A percentile compares a stretch with the other conserved stretches of the same genome.
These are phyloP conservation scores for Acorus calamus DNA, from an alignment of 106 monocot species.

Conservation along the genomic window DNA sequence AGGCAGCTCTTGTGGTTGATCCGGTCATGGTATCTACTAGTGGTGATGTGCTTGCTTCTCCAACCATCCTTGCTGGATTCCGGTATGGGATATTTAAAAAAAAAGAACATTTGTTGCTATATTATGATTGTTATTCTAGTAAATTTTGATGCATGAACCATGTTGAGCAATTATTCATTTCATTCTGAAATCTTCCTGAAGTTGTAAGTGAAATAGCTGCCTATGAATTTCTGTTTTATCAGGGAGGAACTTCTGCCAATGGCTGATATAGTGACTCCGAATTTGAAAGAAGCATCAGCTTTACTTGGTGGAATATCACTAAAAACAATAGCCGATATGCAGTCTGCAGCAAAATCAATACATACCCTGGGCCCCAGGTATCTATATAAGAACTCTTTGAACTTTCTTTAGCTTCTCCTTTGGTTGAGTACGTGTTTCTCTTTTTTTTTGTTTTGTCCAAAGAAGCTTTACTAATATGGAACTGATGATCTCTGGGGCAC, in stretches of 20 bases:
- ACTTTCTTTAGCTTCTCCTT: not conserved
- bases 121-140: constrained; percentile 7
- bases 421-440: not conserved
- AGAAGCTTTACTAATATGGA: too few relatives aligned
- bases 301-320: constrained; percentile 62
- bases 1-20: constrained; percentile 97
- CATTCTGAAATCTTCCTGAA: too few relatives aligned
- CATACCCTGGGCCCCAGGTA: constrained; percentile 84
- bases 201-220: too few relatives aligned
- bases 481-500: too few relatives aligned
- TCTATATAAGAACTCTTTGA: not conserved
- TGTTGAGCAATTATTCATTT: too few relatives aligned
- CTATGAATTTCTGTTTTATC: not conserved
- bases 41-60: constrained; percentile 73
- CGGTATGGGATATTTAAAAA: constrained; percentile 19
- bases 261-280: constrained; percentile 97
- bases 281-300: constrained; percentile 95
- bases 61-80: constrained; percentile 53
- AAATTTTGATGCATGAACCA: too few relatives aligned
- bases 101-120: not conserved
- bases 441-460: not conserved
- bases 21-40: constrained; percentile 98
- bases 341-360: constrained; percentile 79
- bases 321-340: constrained; percentile 66
- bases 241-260: constrained; percentile 82